A percentile compares a stretch with the other conserved stretches of the same genome.
Conservation (phyloP, 108 stramenopile genomes). For the Skeletonema menzelii region DNA sequence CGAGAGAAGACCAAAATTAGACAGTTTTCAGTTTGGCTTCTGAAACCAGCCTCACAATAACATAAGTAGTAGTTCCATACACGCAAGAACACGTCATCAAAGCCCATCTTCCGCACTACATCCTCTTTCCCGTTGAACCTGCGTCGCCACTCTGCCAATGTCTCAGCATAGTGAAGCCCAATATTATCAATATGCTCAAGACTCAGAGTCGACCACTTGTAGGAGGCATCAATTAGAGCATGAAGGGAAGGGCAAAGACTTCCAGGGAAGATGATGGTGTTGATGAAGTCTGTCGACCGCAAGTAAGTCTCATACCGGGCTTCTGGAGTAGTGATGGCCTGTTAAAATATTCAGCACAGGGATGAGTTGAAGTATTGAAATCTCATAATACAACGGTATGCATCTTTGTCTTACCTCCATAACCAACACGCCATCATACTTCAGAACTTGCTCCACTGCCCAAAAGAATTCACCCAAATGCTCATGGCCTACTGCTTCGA, state of each 20-base stretch:
- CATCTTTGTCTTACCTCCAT: slow-evolving; percentile 88
- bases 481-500: slow-evolving; percentile 97
- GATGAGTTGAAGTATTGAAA: not conserved
- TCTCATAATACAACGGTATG: no score
- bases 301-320: slow-evolving; percentile 90
- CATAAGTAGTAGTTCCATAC: slow-evolving; percentile 96
- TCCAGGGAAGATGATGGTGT: slow-evolving; percentile 97
- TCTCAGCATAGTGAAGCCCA: slow-evolving; percentile 94
- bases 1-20: slow-evolving; percentile 79
- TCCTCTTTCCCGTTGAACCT: slow-evolving; percentile 84
- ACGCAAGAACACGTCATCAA: slow-evolving; percentile 93
- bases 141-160: slow-evolving; percentile 92
- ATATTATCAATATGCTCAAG: slow-evolving; percentile 92
- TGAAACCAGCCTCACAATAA: slow-evolving; percentile 97
- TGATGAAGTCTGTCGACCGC: slow-evolving; percentile 93
- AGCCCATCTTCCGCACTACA: slow-evolving; percentile 76
- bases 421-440: slow-evolving; percentile 84
- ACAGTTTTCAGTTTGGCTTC: slow-evolving; percentile 75
- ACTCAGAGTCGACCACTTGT: slow-evolving; percentile 70
- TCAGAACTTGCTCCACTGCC: slow-evolving; percentile 88
- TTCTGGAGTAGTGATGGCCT: slow-evolving; percentile 93
- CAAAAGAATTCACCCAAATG: slow-evolving; percentile 90
- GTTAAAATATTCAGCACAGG: not conserved
- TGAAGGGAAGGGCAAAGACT: slow-evolving; percentile 88
- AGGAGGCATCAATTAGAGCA: slow-evolving; percentile 87